Evolutionary conservation across 305 asterid genomes (phyloP), one percentile per base, ranked within the genome.

Genomic region (Fraxinus baroniana): DNA sequence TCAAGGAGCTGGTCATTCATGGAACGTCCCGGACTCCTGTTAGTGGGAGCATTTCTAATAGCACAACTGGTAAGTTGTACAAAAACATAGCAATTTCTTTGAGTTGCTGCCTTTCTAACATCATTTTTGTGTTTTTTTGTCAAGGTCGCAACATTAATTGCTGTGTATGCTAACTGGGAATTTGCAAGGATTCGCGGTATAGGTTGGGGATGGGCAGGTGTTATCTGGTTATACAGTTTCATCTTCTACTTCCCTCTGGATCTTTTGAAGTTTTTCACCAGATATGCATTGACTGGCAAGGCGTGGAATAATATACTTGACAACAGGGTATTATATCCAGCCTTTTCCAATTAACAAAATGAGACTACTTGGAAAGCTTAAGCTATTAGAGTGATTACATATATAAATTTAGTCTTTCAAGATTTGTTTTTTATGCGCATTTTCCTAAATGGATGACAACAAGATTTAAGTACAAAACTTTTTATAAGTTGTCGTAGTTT

Each of bases 171-270:
- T 4, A 78, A 89, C 82, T 91, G 97, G 98, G 92, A 44, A 17
- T 95, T 95, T 13, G 99, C 99, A 13, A 88, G 91, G 52, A 90
- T 92, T 74, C 83, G 57, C 0, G 98, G 95, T 10, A 91, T 94
- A 10, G 98, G 98, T 0, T 95, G 98, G 98, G 98, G 98, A 0
- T 95, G 98, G 98, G 98, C 98, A 1, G 94, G 93, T 4, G 93
- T 92, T 13, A 93, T 95, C 64, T 95, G 98, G 98, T 46, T 93
- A 5, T 95, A 92, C 85, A 93, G 98, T 84, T 13, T 95, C 78
- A 12, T 95, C 81, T 87, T 86, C 84, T 95, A 95, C 81, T 17
- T 95, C 81, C 98, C 98, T 3, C 91, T 94, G 36, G 99, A 95
- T 80, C 3, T 92, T 0, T 86, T 95, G 85, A 95, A 95, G 84